Evolutionary conservation across 2,329 filamentous ascomycete genomes (phyloP).

Genomic region (Juglanconis oblonga): DNA sequence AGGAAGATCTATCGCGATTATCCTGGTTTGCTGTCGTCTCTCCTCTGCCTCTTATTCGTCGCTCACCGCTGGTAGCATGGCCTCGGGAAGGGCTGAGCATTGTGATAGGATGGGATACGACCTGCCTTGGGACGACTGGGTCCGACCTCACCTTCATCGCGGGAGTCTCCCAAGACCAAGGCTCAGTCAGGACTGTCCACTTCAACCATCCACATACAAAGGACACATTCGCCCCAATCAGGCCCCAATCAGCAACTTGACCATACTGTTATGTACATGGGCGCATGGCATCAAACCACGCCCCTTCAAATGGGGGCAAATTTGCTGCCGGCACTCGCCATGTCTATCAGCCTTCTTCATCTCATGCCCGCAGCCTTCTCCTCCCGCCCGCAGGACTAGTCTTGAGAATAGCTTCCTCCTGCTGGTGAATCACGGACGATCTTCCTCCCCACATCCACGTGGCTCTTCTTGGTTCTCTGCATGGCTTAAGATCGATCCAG

Average conservation of each 20-base stretch:
- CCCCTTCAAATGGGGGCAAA: not conserved
- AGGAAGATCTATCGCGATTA: constrained; percentile 3
- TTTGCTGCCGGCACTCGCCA: not conserved
- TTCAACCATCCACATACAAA: not conserved
- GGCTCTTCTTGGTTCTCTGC: constrained; percentile 5
- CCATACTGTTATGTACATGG: not conserved
- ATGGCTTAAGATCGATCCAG: constrained; percentile 1
- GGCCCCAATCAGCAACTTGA: not conserved
- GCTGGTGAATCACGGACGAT: not conserved
- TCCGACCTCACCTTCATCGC: not conserved
- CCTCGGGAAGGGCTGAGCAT: constrained; percentile 17
- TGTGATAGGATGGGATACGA: constrained; percentile 21
- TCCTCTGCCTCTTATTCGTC: constrained; percentile 10
- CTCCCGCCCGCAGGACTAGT: constrained; percentile 3
- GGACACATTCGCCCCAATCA: not conserved
- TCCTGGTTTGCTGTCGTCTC: constrained; percentile 6
- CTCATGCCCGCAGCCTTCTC: not conserved
- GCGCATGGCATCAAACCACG: not conserved
- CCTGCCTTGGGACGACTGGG: not conserved
- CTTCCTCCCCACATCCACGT: not conserved
- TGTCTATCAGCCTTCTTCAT: not conserved
- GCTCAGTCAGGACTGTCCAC: not conserved
- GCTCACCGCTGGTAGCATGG: constrained; percentile 8
- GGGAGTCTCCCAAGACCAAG: not conserved
- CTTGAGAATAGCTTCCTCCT: constrained; percentile 2